Base-by-base conservation (phyloP, 345 rosid genomes). In the Arabidopsis arenosa region DNA sequence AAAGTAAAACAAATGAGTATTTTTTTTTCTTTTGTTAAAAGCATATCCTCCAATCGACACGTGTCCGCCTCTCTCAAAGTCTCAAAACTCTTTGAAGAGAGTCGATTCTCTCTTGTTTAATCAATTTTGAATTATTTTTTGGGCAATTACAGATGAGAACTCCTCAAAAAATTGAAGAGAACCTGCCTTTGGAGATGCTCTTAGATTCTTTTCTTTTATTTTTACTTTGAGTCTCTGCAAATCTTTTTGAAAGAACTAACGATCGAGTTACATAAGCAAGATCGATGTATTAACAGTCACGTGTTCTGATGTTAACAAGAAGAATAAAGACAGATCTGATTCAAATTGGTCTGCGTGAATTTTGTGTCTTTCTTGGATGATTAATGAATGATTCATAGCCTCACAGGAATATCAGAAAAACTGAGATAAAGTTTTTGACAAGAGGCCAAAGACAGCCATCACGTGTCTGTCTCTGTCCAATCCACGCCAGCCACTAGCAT, bases 381-480 rank as follows among this genome's bases (percentile, higher is more conserved):
- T 11, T 23, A n/a, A 47, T 2, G 4, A 45, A 15, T 11, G 56
- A 28, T 53, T 43, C 48, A 56, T 2, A 23, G 26, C 26, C 26
- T 23, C 26, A 23, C 12, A 55, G 39, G 78, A 52, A 52, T 5
- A 63, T 58, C 47, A 67, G 73, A 67, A 23, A 28, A 59, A 51
- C 45, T 68, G 54, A 49, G 70, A 48, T 76, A 65, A 54, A 76
- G 70, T 61, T 68, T 55, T 68, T 51, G 70, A 69, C 58, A 76
- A 69, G 75, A 53, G 15, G 51, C 70, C 80, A 53, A 68, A 68
- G 52, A 63, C 60, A 68, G 52, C 56, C 60, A 70, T 62, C 70
- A 77, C 80, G 72, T 70, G 72, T 53, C 75, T 70, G 71, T 70
- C 72, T 54, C 66, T 77, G 37, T 77, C 75, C 39, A 55, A 9